Evolutionary conservation across 805 yeast genomes (phyloP), one percentile per base, ranked within the genome.

Genomic region (Barnettozyma salicaria): DNA sequence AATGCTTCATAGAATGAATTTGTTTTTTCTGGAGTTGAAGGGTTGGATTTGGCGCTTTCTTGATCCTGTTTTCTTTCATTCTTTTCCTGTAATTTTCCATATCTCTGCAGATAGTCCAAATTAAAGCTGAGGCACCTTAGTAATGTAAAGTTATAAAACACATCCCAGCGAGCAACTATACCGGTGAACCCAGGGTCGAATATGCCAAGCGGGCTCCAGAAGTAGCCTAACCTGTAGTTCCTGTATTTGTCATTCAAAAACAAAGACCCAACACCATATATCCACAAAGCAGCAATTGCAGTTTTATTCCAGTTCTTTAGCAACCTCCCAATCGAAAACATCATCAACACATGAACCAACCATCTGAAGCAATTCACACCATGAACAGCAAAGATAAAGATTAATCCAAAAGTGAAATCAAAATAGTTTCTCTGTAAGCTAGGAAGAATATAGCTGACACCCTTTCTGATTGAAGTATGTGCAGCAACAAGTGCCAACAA

Each of bases 111-210:
- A 50, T 72, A 87, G 60, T 92, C 99, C 44, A 85, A 55, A 45
- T 85, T 83, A 59, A 71, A 92, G 41, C 96, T 85, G 31, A 92
- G 62, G 71, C 88, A 76, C 52, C 97, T 72, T 37, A 92, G 68
- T 42, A 90, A 63, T 1, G 95, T 81, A 60, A 94, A 88, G 61
- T 92, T 92, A 69, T 78, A 92, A 50, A 84, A 86, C 4, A 92
- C 97, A 55, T 92, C 97, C 99, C 99, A 92, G 50, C 97, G 71
- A 13, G 77, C 68, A 43, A 92, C 79, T 11, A 89, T 70, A 1
- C 97, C 97, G 32, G 72, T 70, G 48, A 73, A 80, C 1, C 72
- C 70, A 19, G 61, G 49, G 51, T 87, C 95, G 48, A 84, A 58
- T 25, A 72, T 61, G 0, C 65, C 55, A n/a, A 84, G 56, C 2